These are phyloP conservation scores for Vanilla planifolia DNA, from an alignment of 106 monocot genomes.

Conservation along the genomic window DNA sequence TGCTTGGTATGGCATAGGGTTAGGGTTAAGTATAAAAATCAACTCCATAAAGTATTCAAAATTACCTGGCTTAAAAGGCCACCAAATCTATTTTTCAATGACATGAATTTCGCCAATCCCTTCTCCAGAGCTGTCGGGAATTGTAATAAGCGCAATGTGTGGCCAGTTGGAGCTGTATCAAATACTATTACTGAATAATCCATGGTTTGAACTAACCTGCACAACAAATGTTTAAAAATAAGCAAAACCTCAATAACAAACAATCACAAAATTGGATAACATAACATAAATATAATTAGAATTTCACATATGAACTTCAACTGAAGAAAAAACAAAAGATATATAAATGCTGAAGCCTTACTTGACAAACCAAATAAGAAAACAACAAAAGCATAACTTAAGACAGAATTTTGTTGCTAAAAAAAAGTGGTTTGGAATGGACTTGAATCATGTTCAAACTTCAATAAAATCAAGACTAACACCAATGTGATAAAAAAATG, in stretches of 20 bases:
- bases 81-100: slow-evolving; percentile 85
- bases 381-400: no score
- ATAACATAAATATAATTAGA: background rate
- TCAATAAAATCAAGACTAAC: no score
- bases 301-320: background rate
- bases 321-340: background rate
- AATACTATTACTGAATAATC: slow-evolving; percentile 98
- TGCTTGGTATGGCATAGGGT: no score
- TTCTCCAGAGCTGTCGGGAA: slow-evolving; percentile 93
- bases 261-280: background rate
- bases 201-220: slow-evolving; percentile 96
- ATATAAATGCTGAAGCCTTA: no score
- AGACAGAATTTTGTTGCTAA: background rate
- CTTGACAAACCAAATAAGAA: background rate
- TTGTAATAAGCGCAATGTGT: slow-evolving; percentile 82
- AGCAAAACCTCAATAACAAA: slow-evolving; percentile 4
- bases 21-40: no score
- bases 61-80: slow-evolving; percentile 76
- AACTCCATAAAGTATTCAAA: no score
- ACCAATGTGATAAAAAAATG: no score
- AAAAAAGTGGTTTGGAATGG: background rate
- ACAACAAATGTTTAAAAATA: slow-evolving; percentile 12
- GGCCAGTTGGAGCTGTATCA: slow-evolving; percentile 98
- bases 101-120: slow-evolving; percentile 78
- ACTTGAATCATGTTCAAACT: background rate